Evolutionary conservation across 176 grass and related monocot genomes (phyloP).

Genomic region (Poa annua): DNA sequence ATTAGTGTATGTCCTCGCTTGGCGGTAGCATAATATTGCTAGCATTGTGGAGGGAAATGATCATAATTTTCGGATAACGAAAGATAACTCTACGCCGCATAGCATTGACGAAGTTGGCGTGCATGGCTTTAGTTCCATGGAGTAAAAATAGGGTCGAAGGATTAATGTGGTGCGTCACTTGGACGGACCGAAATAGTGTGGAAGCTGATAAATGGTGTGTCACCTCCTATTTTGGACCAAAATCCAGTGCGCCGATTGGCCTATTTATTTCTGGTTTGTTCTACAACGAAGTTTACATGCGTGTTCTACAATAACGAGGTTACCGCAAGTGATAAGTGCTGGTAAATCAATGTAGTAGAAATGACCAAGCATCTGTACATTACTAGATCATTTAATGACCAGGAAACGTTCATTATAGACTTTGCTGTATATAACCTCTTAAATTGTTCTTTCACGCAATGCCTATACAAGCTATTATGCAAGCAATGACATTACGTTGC

Average conservation of each 20-base stretch:
- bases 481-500: background rate
- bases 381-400: background rate
- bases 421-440: background rate
- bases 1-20: too few species aligned
- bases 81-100: background rate
- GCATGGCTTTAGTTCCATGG: background rate
- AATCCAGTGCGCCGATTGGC: background rate
- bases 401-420: background rate
- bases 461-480: too few species aligned
- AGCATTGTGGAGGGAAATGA: conserved; percentile 3
- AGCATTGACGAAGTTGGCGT: background rate
- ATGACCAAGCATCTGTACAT: background rate
- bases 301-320: conserved; percentile 1
- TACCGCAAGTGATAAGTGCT: background rate
- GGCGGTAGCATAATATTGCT: background rate
- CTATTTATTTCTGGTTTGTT: background rate
- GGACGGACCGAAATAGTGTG: background rate
- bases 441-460: conserved; percentile 9
- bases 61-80: background rate
- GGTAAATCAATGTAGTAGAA: conserved; percentile 5
- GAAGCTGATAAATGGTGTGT: background rate
- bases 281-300: background rate
- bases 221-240: conserved; percentile 4
- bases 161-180: background rate
- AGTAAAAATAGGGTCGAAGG: background rate